A percentile compares a stretch with the other conserved stretches of the same genome.
Evolutionary conservation across 2,329 filamentous ascomycete species (phyloP).

Genomic region (Lecanoromycetidae sp.): DNA sequence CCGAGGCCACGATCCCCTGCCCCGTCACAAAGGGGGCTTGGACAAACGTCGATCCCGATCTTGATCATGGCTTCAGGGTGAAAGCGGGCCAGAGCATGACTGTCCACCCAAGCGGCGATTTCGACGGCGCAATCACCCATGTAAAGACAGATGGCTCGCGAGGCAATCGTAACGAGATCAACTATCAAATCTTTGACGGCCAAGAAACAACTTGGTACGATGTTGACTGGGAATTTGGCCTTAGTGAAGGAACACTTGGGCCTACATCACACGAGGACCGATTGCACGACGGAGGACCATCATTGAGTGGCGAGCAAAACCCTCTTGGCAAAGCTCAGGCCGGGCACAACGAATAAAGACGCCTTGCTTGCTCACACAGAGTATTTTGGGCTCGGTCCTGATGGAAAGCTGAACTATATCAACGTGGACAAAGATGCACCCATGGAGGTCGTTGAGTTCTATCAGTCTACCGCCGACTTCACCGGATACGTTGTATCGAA

Average conservation of each 20-base stretch:
- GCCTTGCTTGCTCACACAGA: slow-evolving; percentile 8
- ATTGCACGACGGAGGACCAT: neutral
- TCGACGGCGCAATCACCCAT: slow-evolving; percentile 16
- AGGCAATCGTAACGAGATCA: slow-evolving; percentile 12
- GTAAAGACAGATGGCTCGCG: neutral
- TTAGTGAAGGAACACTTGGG: slow-evolving; percentile 11
- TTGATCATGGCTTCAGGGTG: neutral
- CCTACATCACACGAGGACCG: neutral
- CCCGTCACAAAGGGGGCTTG: too few relatives aligned
- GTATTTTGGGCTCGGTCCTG: neutral
- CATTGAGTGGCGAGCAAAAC: slow-evolving; percentile 11
- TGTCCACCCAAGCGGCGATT: slow-evolving; percentile 2
- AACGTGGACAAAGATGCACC: slow-evolving; percentile 11
- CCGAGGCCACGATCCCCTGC: too few relatives aligned
- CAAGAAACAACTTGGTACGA: slow-evolving; percentile 15
- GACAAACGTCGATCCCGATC: neutral
- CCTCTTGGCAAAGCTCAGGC: slow-evolving; percentile 13
- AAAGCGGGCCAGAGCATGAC: slow-evolving; percentile 1
- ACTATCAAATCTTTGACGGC: slow-evolving; percentile 6
- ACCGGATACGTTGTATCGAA: slow-evolving; percentile 7
- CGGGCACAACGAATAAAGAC: neutral
- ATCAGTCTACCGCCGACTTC: slow-evolving; percentile 13
- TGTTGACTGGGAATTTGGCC: slow-evolving; percentile 14
- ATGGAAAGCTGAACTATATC: slow-evolving; percentile 1
- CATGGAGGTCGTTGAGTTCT: slow-evolving; percentile 11